A percentile compares a stretch with the other conserved stretches of the same genome.
These are phyloP conservation scores for Dactylellina leptospora DNA, from an alignment of 2,329 filamentous ascomycete genomes.

Conservation along the genomic window DNA sequence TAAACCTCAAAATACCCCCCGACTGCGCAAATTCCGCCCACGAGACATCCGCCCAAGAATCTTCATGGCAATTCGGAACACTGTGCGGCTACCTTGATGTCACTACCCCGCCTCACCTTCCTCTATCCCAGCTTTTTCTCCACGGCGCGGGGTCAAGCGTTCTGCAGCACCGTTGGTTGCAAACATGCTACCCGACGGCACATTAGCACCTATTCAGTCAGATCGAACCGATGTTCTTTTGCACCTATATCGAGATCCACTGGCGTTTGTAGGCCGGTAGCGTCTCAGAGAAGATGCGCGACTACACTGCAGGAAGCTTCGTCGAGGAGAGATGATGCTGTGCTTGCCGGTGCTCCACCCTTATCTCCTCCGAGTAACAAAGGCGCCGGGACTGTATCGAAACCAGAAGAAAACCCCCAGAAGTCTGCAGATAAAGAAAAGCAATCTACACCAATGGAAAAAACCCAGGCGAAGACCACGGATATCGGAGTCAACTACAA, in stretches of 20 bases:
- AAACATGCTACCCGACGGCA: slow-evolving; percentile 41
- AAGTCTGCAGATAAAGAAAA: slow-evolving; percentile 2
- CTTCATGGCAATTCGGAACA: neutral
- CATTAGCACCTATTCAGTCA: slow-evolving; percentile 32
- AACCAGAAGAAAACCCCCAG: slow-evolving; percentile 25
- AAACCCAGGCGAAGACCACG: slow-evolving; percentile 3
- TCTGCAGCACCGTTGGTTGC: slow-evolving; percentile 39
- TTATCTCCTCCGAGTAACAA: slow-evolving; percentile 14
- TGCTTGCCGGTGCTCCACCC: slow-evolving; percentile 18
- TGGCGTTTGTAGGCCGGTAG: slow-evolving; percentile 1
- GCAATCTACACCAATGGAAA: neutral
- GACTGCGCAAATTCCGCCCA: neutral
- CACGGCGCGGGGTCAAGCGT: slow-evolving; percentile 34
- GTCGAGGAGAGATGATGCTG: slow-evolving; percentile 25
- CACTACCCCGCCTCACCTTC: slow-evolving; percentile 46
- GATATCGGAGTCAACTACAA: slow-evolving; percentile 41
- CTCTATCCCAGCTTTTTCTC: slow-evolving; percentile 50
- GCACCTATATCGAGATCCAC: slow-evolving; percentile 32
- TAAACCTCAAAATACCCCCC: neutral
- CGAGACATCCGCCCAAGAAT: neutral
- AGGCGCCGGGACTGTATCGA: neutral
- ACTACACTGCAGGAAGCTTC: slow-evolving; percentile 36
- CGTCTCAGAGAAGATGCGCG: slow-evolving; percentile 25
- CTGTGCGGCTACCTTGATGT: slow-evolving; percentile 20
- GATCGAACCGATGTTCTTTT: slow-evolving; percentile 43